Base-by-base conservation (phyloP, 2,329 filamentous ascomycete genomes). In the Fusarium incarnatum region DNA sequence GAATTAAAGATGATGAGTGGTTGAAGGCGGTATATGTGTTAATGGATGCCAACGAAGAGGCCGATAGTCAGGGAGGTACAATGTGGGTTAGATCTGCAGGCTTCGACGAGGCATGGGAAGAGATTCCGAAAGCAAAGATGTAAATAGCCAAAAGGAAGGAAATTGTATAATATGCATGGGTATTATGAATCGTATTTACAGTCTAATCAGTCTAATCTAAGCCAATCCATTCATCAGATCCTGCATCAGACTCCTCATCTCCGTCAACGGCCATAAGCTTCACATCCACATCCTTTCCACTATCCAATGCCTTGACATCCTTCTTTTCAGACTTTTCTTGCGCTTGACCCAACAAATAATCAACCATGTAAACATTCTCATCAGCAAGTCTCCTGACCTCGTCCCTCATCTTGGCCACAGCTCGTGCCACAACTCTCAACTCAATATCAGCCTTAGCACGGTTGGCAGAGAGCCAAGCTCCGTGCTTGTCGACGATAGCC, bases 311-410 rank as follows among this genome's bases (percentile, higher is more conserved):
- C 61, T 70, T 75, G n/a, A 59, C 66, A 48, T 67, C 70, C 20
- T 67, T 77, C 27, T 74, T 72, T 28, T 61, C 70, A 32, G 74
- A 58, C 49, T 75, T 77, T 18, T 73, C 70, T 72, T 72, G 73
- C 9, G 84, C 84, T 77, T 89, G 87, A 2, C 84, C 83, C 10
- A 89, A 80, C 32, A 98, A 83, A 77, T 97, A 98, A 76, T 97
- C 93, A 56, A 98, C 90, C 79, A 92, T 92, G 81, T 97, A 97
- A 54, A 92, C 86, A 76, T 98, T 98, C 78, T 94, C 92, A 73
- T 98, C 94, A 0, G 93, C 93, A 68, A 98, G 81, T 71, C 89
- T 88, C 78, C 93, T 89, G 67, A 98, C 87, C 77, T 97, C 94
- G 62, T 92, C 90, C 71, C 92, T 88, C 82, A 98, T 94, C 76